A percentile compares a stretch with the other conserved stretches of the same genome.
These are phyloP conservation scores for Cladophialophora immunda DNA, from an alignment of 2,329 filamentous ascomycete species.

Conservation along the genomic window DNA sequence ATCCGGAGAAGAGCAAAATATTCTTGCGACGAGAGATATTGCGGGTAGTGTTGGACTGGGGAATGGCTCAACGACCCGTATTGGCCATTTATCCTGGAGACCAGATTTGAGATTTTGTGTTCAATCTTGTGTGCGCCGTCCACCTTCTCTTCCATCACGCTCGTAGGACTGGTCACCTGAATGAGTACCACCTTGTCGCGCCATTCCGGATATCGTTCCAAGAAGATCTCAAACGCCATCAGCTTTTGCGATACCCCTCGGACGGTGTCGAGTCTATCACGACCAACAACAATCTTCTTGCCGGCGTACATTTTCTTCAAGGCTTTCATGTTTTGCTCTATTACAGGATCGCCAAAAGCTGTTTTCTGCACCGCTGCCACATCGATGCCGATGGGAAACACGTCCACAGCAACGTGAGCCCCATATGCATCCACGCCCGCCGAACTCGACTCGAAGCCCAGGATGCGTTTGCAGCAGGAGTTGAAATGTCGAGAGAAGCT, in stretches of 20 bases:
- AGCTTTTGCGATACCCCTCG: slow-evolving; percentile 95
- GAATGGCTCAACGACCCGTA: slow-evolving; percentile 89
- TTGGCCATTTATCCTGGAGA: slow-evolving; percentile 88
- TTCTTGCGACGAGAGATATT: slow-evolving; percentile 87
- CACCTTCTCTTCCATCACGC: slow-evolving; percentile 79
- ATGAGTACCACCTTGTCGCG: slow-evolving; percentile 90
- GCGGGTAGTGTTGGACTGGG: slow-evolving; percentile 92
- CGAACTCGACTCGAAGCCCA: slow-evolving; percentile 87
- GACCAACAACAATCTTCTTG: slow-evolving; percentile 93
- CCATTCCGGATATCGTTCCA: slow-evolving; percentile 92
- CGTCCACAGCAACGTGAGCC: slow-evolving; percentile 85
- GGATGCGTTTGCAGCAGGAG: slow-evolving; percentile 88
- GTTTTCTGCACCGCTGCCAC: slow-evolving; percentile 77
- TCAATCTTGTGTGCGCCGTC: slow-evolving; percentile 81
- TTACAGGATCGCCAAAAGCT: slow-evolving; percentile 75
- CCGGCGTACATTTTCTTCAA: slow-evolving; percentile 82
- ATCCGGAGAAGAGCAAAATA: slow-evolving; percentile 93
- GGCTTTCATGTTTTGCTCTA: slow-evolving; percentile 74
- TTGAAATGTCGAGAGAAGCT: slow-evolving; percentile 95
- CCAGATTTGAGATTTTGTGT: slow-evolving; percentile 87
- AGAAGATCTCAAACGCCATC: slow-evolving; percentile 90
- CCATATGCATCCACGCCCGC: slow-evolving; percentile 90
- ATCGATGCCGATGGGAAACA: slow-evolving; percentile 95
- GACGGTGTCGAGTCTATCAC: slow-evolving; percentile 92
- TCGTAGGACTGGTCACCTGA: slow-evolving; percentile 90